Base-by-base conservation (phyloP, 176 grass and related monocot species). In the Juncus effusus region DNA sequence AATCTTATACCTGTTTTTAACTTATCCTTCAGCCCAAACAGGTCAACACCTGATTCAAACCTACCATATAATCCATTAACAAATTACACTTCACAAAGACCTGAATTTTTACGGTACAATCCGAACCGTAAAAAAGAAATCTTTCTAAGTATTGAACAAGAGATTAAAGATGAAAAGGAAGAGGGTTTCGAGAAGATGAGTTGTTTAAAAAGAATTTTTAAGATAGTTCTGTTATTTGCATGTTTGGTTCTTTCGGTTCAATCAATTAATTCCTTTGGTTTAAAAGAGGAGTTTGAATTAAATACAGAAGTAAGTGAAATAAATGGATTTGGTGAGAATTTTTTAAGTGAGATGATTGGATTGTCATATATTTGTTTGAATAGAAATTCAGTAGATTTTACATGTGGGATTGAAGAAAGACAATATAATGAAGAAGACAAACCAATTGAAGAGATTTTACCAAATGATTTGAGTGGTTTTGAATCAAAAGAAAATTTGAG, bases 21-120 rank as follows among this genome's bases (percentile, higher is more conserved):
- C 44, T 9, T 47, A 47, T 47, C 44, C 9, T 47, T 47, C 44
- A 47, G 6, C 2, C 9, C 52, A 42, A 59, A 40, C 0, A n/a
- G 39, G 15, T 72, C 54, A 13, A 40, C 3, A 12, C 38, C 39
- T 4, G 39, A 72, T 45, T 36, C 68, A 59, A 13, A 35, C 2
- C 11, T 71, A 10, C 7, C 84, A 60, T 90, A 96, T 73, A 73
- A 96, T 42, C 91, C 91, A 2, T 65, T 78, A 82, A 90, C 79
- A 3, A 90, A 96, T 80, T 96, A 78, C 69, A 87, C 84, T 59
- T 83, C 73, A 6, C 83, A 81, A 16, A 83, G 91, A 61, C 91
- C 87, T 3, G 72, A 80, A 10, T 96, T 90, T 79, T 78, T 87
- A 66, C 72, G 87, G 16, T 96, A 87, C 73, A 68, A 96, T 57